Base-by-base conservation (phyloP, 306 rosid genomes). In the Begonia masoniana region DNA sequence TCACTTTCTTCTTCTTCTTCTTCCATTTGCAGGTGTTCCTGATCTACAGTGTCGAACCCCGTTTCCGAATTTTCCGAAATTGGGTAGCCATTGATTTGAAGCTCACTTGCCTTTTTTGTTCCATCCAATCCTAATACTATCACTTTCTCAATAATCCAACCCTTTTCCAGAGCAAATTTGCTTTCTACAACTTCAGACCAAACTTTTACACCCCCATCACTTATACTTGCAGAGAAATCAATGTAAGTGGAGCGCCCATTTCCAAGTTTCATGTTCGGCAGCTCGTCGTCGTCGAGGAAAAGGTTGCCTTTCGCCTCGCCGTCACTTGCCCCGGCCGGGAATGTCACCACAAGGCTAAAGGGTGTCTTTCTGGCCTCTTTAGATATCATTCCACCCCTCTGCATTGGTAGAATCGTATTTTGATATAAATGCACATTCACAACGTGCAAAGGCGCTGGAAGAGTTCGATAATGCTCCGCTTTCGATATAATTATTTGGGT, bases 401-500 rank as follows among this genome's bases (percentile, higher is more conserved):
- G 99, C 88, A 86, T 78, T 15, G 99, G 99, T 47, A 91, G 68
- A 60, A 91, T 91, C 59, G 78, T 60, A 53, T 75, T 83, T 73
- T 91, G 96, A 76, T 83, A 86, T 65, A 91, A 43, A 77, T 91
- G 99, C 45, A 91, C 96, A 57, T 91, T 91, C 14, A 91, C 87
- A 0, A 73, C 84, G 57, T 91, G 82, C 42, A 91, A 71, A 15
- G 99, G 96, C 0, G 99, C 96, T 26, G 84, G 78, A 0, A 91
- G 94, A 24, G 88, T 81, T 47, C 83, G 85, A 41, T 81, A 68
- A 19, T 52, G 17, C 21, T 87, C 95, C 4, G 57, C 59, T 41
- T 63, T 75, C 5, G 88, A 78, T 10, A 68, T 31, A 17, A 91
- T 57, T 59, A 74, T 60, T 31, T 72, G 75, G 4, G 88, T 76